A percentile compares a stretch with the other conserved stretches of the same genome.
phyloP scores from a whole-genome alignment of 495 filamentous ascomycete genomes.

The Xylaria cubensis region DNA sequence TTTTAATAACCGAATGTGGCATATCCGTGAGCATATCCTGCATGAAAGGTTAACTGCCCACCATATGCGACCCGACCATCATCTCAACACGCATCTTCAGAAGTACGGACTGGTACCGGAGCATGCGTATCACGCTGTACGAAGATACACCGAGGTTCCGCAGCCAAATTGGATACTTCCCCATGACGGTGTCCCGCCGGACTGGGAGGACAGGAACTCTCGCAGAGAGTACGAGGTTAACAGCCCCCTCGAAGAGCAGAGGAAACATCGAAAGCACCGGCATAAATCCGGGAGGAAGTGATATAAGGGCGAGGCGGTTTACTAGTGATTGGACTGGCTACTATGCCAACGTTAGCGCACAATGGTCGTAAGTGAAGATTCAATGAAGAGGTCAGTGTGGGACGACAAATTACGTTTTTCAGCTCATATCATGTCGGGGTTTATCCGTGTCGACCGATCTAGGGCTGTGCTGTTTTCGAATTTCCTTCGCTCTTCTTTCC shows the following conservation, averaged over 20 bases:
- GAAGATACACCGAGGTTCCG: constrained; percentile 35
- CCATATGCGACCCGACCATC: constrained; percentile 51
- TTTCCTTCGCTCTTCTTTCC: constrained; percentile 2
- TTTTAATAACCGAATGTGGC: constrained; percentile 51
- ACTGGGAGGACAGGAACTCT: constrained; percentile 19
- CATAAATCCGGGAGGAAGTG: background rate
- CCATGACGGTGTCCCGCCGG: constrained; percentile 11
- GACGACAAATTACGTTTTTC: constrained; percentile 19
- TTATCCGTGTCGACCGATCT: background rate
- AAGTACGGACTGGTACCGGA: constrained; percentile 31
- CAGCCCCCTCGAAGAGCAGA: background rate
- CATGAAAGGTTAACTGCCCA: constrained; percentile 22
- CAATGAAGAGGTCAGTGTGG: background rate
- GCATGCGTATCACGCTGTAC: constrained; percentile 13
- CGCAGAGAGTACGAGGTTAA: background rate
- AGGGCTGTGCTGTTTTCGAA: background rate
- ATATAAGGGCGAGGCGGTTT: background rate
- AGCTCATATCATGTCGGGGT: background rate
- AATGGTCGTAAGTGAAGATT: background rate
- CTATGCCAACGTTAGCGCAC: background rate
- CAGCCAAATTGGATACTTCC: constrained; percentile 20
- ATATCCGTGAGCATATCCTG: constrained; percentile 50
- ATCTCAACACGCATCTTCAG: constrained; percentile 43
- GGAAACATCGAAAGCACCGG: constrained; percentile 1
- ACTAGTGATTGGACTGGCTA: background rate